These are phyloP conservation scores for Thymus mandschuricus DNA, from an alignment of 257 asterid species.

Conservation along the genomic window DNA sequence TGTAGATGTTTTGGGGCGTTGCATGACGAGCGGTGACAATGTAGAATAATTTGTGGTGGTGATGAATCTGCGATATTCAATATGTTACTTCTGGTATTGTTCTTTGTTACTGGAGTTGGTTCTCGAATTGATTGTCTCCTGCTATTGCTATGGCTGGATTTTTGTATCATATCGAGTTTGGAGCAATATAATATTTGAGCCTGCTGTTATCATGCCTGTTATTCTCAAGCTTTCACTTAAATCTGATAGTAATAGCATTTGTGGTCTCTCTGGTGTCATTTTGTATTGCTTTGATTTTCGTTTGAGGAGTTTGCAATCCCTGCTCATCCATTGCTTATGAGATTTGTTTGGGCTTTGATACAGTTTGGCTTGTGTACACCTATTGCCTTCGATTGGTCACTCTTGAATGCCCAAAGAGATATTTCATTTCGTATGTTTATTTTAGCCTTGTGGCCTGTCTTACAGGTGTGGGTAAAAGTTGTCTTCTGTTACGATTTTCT, in stretches of 20 bases:
- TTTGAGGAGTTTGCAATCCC: background rate
- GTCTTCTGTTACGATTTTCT: conserved; percentile 89
- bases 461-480: conserved; percentile 85
- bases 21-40: conserved; percentile 22
- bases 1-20: conserved; percentile 3
- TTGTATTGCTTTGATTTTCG: conserved; percentile 5
- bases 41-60: background rate
- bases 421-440: background rate
- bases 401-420: background rate
- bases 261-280: conserved; percentile 15
- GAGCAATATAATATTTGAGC: background rate
- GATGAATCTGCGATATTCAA: conserved; percentile 8
- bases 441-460: conserved; percentile 19
- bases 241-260: background rate
- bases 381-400: background rate
- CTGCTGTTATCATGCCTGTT: conserved; percentile 10
- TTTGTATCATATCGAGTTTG: conserved; percentile 5
- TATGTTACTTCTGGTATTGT: conserved; percentile 17
- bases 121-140: background rate
- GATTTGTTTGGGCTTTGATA: conserved; percentile 7
- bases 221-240: conserved; percentile 10
- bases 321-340: conserved; percentile 5
- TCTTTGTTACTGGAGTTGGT: conserved; percentile 2
- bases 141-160: background rate
- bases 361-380: conserved; percentile 2